phyloP scores from a whole-genome alignment of 768 basidiomycete genomes.

The Suillus tomentosus region DNA sequence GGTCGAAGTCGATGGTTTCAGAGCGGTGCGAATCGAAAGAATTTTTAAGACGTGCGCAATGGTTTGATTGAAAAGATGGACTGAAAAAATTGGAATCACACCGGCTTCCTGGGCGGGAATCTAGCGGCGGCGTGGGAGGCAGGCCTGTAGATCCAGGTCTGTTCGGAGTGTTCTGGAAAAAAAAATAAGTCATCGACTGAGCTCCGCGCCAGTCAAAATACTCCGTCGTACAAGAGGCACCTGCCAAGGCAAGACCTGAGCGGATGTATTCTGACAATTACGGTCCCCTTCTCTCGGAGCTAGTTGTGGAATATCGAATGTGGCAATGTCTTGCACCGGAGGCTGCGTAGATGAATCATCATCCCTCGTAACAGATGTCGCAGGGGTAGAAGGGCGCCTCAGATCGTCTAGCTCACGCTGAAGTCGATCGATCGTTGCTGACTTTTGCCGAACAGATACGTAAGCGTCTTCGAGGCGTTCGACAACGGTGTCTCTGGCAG shows the following conservation, averaged over 20 bases:
- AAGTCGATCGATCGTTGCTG: constrained; percentile 48
- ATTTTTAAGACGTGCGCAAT: not conserved
- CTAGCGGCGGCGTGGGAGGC: not conserved
- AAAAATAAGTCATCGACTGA: not conserved
- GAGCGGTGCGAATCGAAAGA: too few relatives aligned
- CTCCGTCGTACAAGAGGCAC: not conserved
- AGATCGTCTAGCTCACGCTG: constrained; percentile 41
- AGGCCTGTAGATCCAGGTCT: not conserved
- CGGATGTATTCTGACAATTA: too few relatives aligned
- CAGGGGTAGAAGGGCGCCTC: constrained; percentile 25
- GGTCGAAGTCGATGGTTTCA: constrained; percentile 10
- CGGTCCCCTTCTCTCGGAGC: not conserved
- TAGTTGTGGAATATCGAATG: not conserved
- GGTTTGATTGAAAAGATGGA: not conserved
- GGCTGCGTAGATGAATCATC: not conserved
- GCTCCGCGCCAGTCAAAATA: not conserved
- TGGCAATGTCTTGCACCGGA: not conserved
- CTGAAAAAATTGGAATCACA: not conserved
- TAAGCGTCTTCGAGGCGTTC: constrained; percentile 61
- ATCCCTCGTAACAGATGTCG: constrained; percentile 5
- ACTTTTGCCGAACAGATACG: constrained; percentile 61
- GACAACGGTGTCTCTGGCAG: constrained; percentile 64
- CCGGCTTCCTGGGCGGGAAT: not conserved
- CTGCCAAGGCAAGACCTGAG: not conserved
- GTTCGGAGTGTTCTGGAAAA: not conserved